Evolutionary conservation across 495 filamentous ascomycete genomes (phyloP).

Genomic region (Penicillium soppii): DNA sequence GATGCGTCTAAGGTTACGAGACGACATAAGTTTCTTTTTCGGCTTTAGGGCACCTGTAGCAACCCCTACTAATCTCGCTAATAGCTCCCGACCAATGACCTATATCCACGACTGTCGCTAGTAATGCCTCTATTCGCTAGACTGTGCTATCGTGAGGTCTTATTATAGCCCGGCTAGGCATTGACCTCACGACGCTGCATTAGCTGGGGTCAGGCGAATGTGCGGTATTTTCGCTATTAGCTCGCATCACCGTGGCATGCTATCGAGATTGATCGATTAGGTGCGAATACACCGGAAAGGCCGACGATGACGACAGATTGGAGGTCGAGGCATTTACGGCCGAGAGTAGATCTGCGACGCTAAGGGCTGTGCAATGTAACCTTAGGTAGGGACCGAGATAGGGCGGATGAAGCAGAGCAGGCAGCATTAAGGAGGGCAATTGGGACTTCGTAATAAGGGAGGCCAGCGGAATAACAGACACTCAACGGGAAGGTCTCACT

Average conservation of each 20-base stretch:
- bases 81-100: too few species aligned
- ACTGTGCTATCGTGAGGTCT: too few species aligned
- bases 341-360: conserved; percentile 1
- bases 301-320: conserved; percentile 7
- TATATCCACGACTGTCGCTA: too few species aligned
- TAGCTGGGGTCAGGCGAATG: not conserved
- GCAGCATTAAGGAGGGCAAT: not conserved
- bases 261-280: not conserved
- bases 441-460: not conserved
- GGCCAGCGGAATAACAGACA: not conserved
- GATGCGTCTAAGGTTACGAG: too few species aligned
- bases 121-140: too few species aligned
- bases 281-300: not conserved
- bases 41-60: too few species aligned
- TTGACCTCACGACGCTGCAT: not conserved
- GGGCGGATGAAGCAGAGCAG: conserved; percentile 1
- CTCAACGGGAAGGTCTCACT: not conserved
- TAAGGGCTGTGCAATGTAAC: conserved; percentile 3
- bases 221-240: conserved; percentile 11
- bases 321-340: not conserved
- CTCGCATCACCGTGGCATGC: not conserved
- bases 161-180: not conserved
- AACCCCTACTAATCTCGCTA: too few species aligned
- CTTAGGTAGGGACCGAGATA: not conserved
- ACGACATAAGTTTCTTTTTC: not conserved